Evolutionary conservation across 768 basidiomycete genomes (phyloP), one percentile per base, ranked within the genome.

Genomic region (Cantharellus anzutake): DNA sequence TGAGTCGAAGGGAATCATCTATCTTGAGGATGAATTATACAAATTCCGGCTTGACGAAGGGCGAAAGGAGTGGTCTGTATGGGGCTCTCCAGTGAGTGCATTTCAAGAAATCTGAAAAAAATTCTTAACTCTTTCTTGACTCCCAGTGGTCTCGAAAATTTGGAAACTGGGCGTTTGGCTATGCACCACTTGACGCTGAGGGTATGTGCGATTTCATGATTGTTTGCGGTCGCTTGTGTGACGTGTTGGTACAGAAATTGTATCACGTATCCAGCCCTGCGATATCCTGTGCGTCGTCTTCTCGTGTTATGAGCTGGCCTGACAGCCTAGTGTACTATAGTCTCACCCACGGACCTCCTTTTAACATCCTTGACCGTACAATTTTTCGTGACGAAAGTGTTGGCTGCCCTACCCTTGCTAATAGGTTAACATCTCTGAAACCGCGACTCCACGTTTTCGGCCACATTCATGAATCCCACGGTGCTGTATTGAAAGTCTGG

Each of bases 381-480:
- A n/a, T n/a, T n/a, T 34, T 35, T 42, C 20, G 53, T 39, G 61
- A 50, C 38, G 39, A 14, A 20, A 16, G 34, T 44, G 58, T 51
- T 3, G 61, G 61, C 5, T 61, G 61, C 35, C 61, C 35, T 4
- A 52, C 57, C 42, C 44, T 59, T 4, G 20, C 56, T 20, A 53
- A 29, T 11, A 42, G 58, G 4, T 48, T 61, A 3, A 35, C 55
- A 3, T 34, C 42, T 40, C 11, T 34, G 7, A 42, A 42, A 34
- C 61, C 61, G n/a, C 41, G 58, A 7, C 42, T 61, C 14, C 61
- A 61, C 42, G 42, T 59, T 16, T 61, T 61, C 37, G 61, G 61
- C 14, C 61, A 61, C 37, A 61, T 61, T 29, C 61, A 61, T 56
- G 61, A 61, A 41, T 16, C 35, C 34, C 41, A 51, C 11, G 59